phyloP scores from a whole-genome alignment of 192 early-diverging fungal species.

The Lobosporangium transversale region DNA sequence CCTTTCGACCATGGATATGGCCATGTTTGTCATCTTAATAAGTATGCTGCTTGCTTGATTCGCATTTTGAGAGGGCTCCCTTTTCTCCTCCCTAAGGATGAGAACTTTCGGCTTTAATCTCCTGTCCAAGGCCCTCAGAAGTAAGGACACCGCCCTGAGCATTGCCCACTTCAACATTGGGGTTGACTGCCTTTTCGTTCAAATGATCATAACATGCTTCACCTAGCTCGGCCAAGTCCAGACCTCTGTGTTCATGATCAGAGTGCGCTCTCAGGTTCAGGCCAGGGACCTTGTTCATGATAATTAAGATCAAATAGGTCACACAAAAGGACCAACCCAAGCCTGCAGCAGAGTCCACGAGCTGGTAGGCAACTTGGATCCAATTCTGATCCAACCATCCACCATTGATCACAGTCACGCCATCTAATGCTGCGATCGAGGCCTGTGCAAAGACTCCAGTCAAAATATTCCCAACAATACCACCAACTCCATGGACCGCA shows the following conservation, averaged over 20 bases:
- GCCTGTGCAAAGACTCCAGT: slow-evolving; percentile 92
- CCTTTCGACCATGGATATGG: not conserved
- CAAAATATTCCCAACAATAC: slow-evolving; percentile 84
- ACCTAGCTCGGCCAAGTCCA: slow-evolving; percentile 87
- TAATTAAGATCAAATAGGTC: slow-evolving; percentile 75
- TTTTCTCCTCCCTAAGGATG: slow-evolving; percentile 7
- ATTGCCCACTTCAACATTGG: slow-evolving; percentile 44
- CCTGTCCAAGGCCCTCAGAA: slow-evolving; percentile 25
- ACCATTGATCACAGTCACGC: slow-evolving; percentile 65
- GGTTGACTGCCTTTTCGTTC: slow-evolving; percentile 53
- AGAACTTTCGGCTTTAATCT: slow-evolving; percentile 10
- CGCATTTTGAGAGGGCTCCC: not conserved
- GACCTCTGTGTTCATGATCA: slow-evolving; percentile 72
- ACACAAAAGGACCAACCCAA: slow-evolving; percentile 79
- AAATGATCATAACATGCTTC: slow-evolving; percentile 68
- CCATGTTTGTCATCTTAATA: not conserved
- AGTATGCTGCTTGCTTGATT: not conserved
- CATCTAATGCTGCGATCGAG: slow-evolving; percentile 77
- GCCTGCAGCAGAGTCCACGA: slow-evolving; percentile 79
- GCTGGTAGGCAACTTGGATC: slow-evolving; percentile 85
- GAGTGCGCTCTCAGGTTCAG: slow-evolving; percentile 80
- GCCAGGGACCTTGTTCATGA: slow-evolving; percentile 84
- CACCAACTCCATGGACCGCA: slow-evolving; percentile 89
- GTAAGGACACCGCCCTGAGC: slow-evolving; percentile 35
- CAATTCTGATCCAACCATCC: slow-evolving; percentile 70